Base-by-base conservation (phyloP, 2,329 filamentous ascomycete genomes). In the Aspergillus sp. region DNA sequence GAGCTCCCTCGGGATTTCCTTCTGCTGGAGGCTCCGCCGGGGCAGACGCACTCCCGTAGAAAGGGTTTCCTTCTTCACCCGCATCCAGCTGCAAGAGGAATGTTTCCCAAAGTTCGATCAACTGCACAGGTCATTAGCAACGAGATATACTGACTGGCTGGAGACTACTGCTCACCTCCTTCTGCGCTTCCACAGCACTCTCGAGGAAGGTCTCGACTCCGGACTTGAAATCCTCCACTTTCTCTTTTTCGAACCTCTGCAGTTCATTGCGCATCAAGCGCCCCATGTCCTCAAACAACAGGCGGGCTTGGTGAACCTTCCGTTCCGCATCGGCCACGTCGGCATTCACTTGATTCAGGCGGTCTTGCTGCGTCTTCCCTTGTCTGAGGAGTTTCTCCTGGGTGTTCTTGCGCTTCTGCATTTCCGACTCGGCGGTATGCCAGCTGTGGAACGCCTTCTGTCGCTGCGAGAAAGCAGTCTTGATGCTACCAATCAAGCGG, bases 211-310 rank as follows among this genome's bases (percentile, higher is more conserved):
- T 99, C 80, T 99, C 95, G 2, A 99, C 93, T 0, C 93, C 94
- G 63, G 90, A 95, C 82, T 99, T 99, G 77, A 99, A 99, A 74
- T 99, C 95, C 74, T 99, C 95, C 3, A 99, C 95, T 81, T 99
- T 99, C 78, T 99, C 95, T 69, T 86, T 86, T 79, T 99, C 95
- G 71, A 99, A 99, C 18, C 93, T 85, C 70, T 98, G 95, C 66
- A 99, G 82, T 76, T 99, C 95, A 39, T 84, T 84, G 61, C 92
- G 87, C 92, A 99, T 95, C 71, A 97, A 80, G 12, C 92, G 85
- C 14, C 95, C 95, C 93, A 99, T 98, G 71, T 99, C 95, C 66
- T 99, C 95, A 70, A 99, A 99, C 50, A 97, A 78, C 59, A 98
- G 78, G 56, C 93, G 83, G 0, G 92, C 90, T 75, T 96, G 92